A percentile compares a stretch with the other conserved stretches of the same genome.
Evolutionary conservation across 1,284 basidiomycete species (phyloP).

Genomic region (Pseudozyma thailandica): DNA sequence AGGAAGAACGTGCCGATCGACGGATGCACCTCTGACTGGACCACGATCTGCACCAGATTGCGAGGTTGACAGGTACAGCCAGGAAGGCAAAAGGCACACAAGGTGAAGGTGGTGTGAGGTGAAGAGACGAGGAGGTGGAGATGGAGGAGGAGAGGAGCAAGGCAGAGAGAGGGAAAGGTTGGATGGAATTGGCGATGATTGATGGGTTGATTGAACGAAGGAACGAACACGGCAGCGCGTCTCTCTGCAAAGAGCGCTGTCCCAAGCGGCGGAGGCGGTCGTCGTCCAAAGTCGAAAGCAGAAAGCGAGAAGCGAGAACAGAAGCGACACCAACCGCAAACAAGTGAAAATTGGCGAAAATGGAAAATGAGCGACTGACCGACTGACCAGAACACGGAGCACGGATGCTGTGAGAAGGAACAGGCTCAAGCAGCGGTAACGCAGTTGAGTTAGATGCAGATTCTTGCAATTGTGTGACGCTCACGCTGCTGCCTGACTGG

Average conservation of each 20-base stretch:
- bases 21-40: slow-evolving; percentile 10
- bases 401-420: too few species aligned
- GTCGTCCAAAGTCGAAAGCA: neutral
- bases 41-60: slow-evolving; percentile 7
- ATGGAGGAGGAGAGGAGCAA: neutral
- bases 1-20: slow-evolving; percentile 4
- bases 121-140: neutral
- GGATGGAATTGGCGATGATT: neutral
- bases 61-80: neutral
- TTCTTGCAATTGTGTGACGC: too few species aligned
- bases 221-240: neutral
- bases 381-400: too few species aligned
- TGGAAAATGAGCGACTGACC: too few species aligned
- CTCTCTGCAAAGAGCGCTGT: neutral
- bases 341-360: neutral
- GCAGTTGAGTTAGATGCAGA: neutral
- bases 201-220: neutral
- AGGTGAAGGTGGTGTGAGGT: slow-evolving; percentile 5
- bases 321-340: too few species aligned
- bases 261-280: neutral
- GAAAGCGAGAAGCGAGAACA: neutral
- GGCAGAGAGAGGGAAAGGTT: neutral
- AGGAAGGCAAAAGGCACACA: slow-evolving; percentile 1
- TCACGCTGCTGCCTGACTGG: neutral
- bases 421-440: too few species aligned